Base-by-base conservation (phyloP, 2,329 filamentous ascomycete genomes). In the Pyricularia pennisetigena region DNA sequence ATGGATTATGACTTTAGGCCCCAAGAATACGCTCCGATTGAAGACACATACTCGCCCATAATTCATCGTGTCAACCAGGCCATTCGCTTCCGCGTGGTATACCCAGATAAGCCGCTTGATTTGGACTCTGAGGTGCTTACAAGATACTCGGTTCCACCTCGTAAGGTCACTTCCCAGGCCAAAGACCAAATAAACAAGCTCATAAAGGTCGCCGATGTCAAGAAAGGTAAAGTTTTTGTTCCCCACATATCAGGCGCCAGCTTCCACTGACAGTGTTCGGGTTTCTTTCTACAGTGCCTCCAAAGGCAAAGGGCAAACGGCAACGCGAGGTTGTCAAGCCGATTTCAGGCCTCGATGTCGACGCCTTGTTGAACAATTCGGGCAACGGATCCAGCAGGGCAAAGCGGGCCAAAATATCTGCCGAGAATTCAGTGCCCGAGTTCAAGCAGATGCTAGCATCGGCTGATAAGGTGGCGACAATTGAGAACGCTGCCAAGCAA, bases 11-110 rank as follows among this genome's bases (percentile, higher is more conserved):
- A 1, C 62, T 82, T 79, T n/a, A 77, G 82, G 32, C 78, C 78
- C 2, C 74, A 79, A 0, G 92, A 97, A 74, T 94, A 92, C 70
- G 88, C 91, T 61, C 82, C 88, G 0, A 85, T 94, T 65, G 92
- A 97, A 59, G 92, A 97, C 65, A 89, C 89, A 0, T 98, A 88
- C 76, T 93, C 92, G 28, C 93, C 94, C 4, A 80, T 91, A 4
- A 85, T 98, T n/a, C 94, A 98, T 77, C 90, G 93, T 35, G 86
- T 98, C 69, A 93, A 93, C 72, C 90, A 95, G 75, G 93, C 93
- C 16, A 88, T 98, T 71, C 89, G 91, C 68, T 88, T 89, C 75
- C 89, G 94, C 54, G 95, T 94, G 1, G 86, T 94, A 1, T 85
- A 94, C 74, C 87, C 92, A 0, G 83, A 88, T 3, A 83, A 86